Evolutionary conservation across 768 basidiomycete species (phyloP).

Genomic region (Hygrocybe punicea): DNA sequence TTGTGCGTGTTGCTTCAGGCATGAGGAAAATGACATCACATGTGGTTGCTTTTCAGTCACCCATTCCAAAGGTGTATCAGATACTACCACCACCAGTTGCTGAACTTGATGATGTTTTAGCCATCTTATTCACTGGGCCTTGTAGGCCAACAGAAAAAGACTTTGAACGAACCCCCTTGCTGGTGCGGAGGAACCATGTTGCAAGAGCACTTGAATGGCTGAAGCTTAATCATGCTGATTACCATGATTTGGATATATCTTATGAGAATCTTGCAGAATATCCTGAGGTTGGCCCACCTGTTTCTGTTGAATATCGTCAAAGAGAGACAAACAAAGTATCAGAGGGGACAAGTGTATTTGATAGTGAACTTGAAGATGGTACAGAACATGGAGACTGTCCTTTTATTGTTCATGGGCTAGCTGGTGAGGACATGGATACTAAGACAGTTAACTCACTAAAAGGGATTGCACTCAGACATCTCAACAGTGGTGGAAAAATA

Average conservation of each 20-base stretch:
- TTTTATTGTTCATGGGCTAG: slow-evolving; percentile 39
- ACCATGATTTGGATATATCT: slow-evolving; percentile 29
- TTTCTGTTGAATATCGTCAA: slow-evolving; percentile 21
- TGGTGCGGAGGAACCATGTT: slow-evolving; percentile 27
- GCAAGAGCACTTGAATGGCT: slow-evolving; percentile 33
- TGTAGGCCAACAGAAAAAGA: slow-evolving; percentile 24
- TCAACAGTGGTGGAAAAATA: slow-evolving; percentile 10
- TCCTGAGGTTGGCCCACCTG: slow-evolving; percentile 9
- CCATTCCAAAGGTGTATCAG: slow-evolving; percentile 30
- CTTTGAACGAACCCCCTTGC: slow-evolving; percentile 25
- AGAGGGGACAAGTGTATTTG: slow-evolving; percentile 9
- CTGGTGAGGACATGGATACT: slow-evolving; percentile 16
- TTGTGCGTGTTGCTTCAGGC: slow-evolving; percentile 25
- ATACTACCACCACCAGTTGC: slow-evolving; percentile 29
- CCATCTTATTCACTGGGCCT: slow-evolving; percentile 33
- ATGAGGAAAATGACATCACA: slow-evolving; percentile 9
- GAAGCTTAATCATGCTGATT: slow-evolving; percentile 31
- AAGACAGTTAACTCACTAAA: slow-evolving; percentile 16
- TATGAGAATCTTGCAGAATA: slow-evolving; percentile 21
- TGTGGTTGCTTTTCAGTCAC: slow-evolving; percentile 26
- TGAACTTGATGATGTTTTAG: slow-evolving; percentile 33
- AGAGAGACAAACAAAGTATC: slow-evolving; percentile 1
- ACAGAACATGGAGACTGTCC: slow-evolving; percentile 29
- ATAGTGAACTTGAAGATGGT: slow-evolving; percentile 20
- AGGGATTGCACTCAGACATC: slow-evolving; percentile 22